A percentile compares a stretch with the other conserved stretches of the same genome.
phyloP scores from a whole-genome alignment of 2,329 filamentous ascomycete species.

The Colletotrichum falcatum region DNA sequence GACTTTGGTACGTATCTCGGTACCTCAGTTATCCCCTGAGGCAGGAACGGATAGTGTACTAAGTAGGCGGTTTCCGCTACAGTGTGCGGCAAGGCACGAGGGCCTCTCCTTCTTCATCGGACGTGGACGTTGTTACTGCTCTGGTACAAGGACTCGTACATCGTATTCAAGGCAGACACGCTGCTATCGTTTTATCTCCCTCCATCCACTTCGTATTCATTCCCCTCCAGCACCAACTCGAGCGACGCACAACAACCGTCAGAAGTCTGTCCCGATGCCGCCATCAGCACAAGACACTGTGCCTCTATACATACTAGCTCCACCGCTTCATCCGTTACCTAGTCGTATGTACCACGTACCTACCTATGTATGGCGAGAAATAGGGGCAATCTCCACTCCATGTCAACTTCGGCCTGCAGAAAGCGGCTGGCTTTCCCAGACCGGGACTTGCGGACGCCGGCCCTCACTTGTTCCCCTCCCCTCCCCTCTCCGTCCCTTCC shows the following conservation, averaged over 20 bases:
- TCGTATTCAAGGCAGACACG: neutral
- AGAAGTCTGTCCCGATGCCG: no score
- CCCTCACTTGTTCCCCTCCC: neutral
- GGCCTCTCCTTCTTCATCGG: no score
- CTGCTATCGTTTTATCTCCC: neutral
- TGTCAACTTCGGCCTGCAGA: constrained; percentile 28
- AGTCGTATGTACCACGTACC: no score
- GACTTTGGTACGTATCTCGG: neutral
- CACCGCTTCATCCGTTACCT: constrained; percentile 20
- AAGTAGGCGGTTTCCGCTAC: neutral
- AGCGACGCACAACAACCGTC: neutral
- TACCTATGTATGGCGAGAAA: constrained; percentile 31
- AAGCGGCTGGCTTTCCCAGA: constrained; percentile 35
- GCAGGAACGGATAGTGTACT: no score
- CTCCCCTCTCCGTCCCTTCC: neutral
- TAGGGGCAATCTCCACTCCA: constrained; percentile 41
- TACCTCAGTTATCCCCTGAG: rapidly evolving
- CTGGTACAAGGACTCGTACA: neutral
- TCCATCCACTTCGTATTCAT: no score
- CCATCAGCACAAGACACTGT: constrained; percentile 7
- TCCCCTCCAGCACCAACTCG: neutral
- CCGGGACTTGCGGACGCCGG: constrained; percentile 35
- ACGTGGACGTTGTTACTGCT: neutral
- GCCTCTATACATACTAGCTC: neutral
- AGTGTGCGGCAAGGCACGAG: constrained; percentile 6